A percentile compares a stretch with the other conserved stretches of the same genome.
These are phyloP conservation scores for Phallus indusiatus DNA, from an alignment of 768 basidiomycete genomes.

Conservation along the genomic window DNA sequence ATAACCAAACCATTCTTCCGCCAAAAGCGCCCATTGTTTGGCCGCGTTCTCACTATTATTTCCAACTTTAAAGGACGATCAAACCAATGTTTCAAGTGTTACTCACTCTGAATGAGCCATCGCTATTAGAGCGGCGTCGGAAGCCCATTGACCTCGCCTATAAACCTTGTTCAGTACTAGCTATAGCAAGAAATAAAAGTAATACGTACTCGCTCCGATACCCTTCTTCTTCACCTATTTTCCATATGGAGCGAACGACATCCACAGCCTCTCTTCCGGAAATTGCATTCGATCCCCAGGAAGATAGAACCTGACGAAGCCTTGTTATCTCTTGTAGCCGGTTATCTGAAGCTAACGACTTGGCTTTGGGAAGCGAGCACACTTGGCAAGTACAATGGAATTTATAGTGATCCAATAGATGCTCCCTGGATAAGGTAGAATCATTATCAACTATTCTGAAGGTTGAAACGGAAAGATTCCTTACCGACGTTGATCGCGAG, in stretches of 20 bases:
- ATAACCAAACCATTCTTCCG: conserved; percentile 43
- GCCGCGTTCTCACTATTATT: conserved; percentile 34
- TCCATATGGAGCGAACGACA: conserved; percentile 44
- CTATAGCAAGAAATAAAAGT: neutral
- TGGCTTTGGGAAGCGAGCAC: conserved; percentile 43
- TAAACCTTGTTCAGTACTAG: neutral
- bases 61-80: neutral
- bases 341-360: conserved; percentile 43
- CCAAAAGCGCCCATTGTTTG: conserved; percentile 39
- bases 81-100: neutral
- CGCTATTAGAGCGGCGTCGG: conserved; percentile 51
- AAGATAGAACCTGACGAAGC: conserved; percentile 34
- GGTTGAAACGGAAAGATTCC: conserved; percentile 8
- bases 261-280: conserved; percentile 42
- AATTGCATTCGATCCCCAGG: conserved; percentile 39
- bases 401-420: conserved; percentile 41
- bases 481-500: conserved; percentile 45
- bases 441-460: neutral
- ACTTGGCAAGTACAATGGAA: conserved; percentile 52
- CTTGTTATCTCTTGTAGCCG: conserved; percentile 37
- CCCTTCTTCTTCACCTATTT: conserved; percentile 48
- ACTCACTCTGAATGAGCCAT: conserved; percentile 57
- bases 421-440: conserved; percentile 28
- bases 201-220: conserved; percentile 45
- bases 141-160: conserved; percentile 45